phyloP scores from a whole-genome alignment of 768 basidiomycete species.

The Russula abietina region DNA sequence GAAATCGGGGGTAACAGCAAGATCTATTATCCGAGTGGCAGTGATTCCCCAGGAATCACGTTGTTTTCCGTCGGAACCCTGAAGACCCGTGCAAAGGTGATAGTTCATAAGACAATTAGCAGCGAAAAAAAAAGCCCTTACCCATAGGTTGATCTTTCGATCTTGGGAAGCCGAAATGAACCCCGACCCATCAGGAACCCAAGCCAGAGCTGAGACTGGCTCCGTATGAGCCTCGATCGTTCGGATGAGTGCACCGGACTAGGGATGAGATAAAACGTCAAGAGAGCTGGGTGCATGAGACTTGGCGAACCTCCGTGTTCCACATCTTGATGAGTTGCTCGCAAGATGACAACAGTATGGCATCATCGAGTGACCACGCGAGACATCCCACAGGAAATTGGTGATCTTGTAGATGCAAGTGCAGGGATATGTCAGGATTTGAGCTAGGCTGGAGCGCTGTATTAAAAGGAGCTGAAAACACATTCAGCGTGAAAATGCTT shows the following conservation, averaged over 20 bases:
- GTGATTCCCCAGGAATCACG: constrained; percentile 62
- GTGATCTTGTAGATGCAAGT: constrained; percentile 70
- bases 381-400: constrained; percentile 71
- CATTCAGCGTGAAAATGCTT: constrained; percentile 31
- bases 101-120: constrained; percentile 14
- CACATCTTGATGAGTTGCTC: constrained; percentile 83
- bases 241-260: constrained; percentile 72
- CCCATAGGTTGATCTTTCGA: constrained; percentile 79
- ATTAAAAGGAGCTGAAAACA: background rate
- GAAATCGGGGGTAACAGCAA: constrained; percentile 82
- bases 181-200: constrained; percentile 83
- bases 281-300: constrained; percentile 13
- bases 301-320: constrained; percentile 68
- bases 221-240: constrained; percentile 69
- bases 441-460: constrained; percentile 17
- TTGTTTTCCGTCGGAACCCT: constrained; percentile 74
- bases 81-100: constrained; percentile 13
- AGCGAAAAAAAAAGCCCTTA: constrained; percentile 34
- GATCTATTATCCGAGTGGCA: constrained; percentile 78
- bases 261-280: constrained; percentile 12
- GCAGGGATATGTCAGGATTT: constrained; percentile 49
- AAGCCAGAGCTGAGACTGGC: constrained; percentile 77
- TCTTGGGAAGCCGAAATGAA: constrained; percentile 90
- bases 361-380: constrained; percentile 91
- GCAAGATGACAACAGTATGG: constrained; percentile 73